Conservation (phyloP, 2,329 filamentous ascomycete genomes). For the Sporothrix sp. region DNA sequence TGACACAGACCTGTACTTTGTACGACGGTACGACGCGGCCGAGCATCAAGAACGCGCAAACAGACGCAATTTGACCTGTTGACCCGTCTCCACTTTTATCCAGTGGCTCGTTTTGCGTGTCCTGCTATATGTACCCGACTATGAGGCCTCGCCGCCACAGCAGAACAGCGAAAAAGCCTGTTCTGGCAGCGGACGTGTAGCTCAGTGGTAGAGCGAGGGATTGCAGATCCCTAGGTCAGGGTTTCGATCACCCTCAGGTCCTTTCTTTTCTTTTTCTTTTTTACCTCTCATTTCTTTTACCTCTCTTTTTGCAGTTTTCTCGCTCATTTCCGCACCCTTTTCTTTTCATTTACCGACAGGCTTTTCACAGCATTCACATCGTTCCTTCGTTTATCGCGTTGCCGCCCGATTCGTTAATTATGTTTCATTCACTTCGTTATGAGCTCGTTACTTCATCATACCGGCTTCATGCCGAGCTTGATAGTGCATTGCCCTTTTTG, state of each 20-base stretch:
- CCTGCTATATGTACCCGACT: not conserved
- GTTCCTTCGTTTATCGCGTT: too few relatives aligned
- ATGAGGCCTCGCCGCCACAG: not conserved
- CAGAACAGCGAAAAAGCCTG: not conserved
- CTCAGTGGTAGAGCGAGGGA: conserved; percentile 15
- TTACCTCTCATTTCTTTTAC: not conserved
- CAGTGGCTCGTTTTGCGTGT: not conserved
- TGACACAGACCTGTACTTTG: too few relatives aligned
- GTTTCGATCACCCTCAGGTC: conserved; percentile 13
- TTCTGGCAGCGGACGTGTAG: conserved; percentile 9
- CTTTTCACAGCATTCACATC: too few relatives aligned
- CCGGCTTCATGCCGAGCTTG: too few relatives aligned
- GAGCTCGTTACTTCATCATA: too few relatives aligned
- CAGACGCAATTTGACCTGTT: not conserved
- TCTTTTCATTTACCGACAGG: too few relatives aligned
- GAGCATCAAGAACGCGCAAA: too few relatives aligned
- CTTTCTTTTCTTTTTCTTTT: not conserved
- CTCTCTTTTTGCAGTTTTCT: not conserved
- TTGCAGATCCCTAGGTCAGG: conserved; percentile 14
- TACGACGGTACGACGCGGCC: too few relatives aligned
- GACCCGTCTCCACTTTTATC: not conserved
- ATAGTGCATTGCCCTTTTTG: too few relatives aligned
- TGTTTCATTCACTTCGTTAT: too few relatives aligned
- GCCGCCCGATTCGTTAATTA: too few relatives aligned
- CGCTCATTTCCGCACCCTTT: not conserved